A percentile compares a stretch with the other conserved stretches of the same genome.
Conservation (phyloP, 2,329 filamentous ascomycete species). For the Alternaria postmessia region DNA sequence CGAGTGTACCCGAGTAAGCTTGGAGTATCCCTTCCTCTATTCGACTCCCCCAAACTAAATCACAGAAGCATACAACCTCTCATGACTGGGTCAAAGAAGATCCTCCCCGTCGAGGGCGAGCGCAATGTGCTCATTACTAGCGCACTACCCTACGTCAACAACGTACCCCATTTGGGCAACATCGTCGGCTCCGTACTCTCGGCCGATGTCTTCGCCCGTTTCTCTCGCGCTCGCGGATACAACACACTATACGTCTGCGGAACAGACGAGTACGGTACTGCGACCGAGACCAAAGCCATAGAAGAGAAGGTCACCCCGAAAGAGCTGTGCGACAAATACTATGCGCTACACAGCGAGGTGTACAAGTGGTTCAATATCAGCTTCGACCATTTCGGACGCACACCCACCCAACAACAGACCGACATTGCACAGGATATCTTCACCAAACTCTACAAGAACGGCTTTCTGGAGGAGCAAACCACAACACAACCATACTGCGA, state of each 20-base stretch:
- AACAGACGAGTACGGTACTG: slow-evolving; percentile 93
- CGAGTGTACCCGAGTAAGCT: not conserved
- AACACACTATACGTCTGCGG: slow-evolving; percentile 88
- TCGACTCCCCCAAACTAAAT: not conserved
- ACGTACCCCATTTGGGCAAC: slow-evolving; percentile 74
- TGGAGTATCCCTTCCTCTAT: fast-evolving
- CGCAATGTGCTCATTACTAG: slow-evolving; percentile 90
- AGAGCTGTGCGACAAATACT: slow-evolving; percentile 91
- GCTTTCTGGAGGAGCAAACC: slow-evolving; percentile 84
- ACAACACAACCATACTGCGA: slow-evolving; percentile 93
- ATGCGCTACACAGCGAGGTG: slow-evolving; percentile 85
- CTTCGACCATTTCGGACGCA: slow-evolving; percentile 95
- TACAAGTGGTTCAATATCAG: slow-evolving; percentile 97
- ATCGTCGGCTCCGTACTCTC: slow-evolving; percentile 69
- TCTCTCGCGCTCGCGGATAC: slow-evolving; percentile 79
- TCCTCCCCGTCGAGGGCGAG: slow-evolving; percentile 65
- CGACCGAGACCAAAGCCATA: slow-evolving; percentile 93
- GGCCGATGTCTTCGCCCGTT: slow-evolving; percentile 80
- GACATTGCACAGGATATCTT: slow-evolving; percentile 95
- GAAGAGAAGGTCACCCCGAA: slow-evolving; percentile 84
- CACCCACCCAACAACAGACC: slow-evolving; percentile 87
- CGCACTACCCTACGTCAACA: slow-evolving; percentile 86
- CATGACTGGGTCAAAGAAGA: slow-evolving; percentile 51
- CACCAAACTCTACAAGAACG: slow-evolving; percentile 83
- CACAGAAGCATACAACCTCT: slow-evolving; percentile 7